Evolutionary conservation across 2,329 filamentous ascomycete species (phyloP).

Genomic region (Microdochium trichocladiopsis): DNA sequence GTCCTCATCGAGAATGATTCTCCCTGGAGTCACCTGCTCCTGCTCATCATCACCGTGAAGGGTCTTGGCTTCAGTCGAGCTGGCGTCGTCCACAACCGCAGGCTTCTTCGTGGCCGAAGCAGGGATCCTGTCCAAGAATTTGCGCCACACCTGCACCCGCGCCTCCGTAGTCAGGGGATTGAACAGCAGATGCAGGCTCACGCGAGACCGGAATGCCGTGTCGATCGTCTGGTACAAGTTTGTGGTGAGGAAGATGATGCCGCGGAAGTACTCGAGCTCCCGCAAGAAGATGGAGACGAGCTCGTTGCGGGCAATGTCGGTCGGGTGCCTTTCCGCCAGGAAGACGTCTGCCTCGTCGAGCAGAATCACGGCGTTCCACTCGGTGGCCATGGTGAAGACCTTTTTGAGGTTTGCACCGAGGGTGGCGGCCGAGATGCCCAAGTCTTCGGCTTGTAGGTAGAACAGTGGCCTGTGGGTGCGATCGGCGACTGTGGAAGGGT

Average conservation of each 20-base stretch:
- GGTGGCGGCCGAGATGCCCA: conserved; percentile 33
- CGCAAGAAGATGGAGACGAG: conserved; percentile 84
- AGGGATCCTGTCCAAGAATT: conserved; percentile 32
- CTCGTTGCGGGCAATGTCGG: conserved; percentile 79
- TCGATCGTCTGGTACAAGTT: conserved; percentile 48
- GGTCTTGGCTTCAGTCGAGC: too few species aligned
- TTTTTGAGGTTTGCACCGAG: conserved; percentile 73
- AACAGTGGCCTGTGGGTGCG: conserved; percentile 6
- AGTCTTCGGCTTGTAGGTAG: conserved; percentile 21
- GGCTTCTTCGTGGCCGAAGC: not conserved
- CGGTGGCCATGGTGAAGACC: conserved; percentile 78
- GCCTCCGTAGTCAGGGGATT: conserved; percentile 27
- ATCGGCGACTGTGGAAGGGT: conserved; percentile 24
- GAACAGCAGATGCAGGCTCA: conserved; percentile 40
- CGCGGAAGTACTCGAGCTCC: conserved; percentile 85
- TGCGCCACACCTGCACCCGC: conserved; percentile 33
- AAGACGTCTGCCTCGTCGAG: conserved; percentile 84
- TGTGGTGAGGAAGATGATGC: conserved; percentile 83
- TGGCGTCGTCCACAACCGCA: not conserved
- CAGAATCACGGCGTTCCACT: conserved; percentile 78
- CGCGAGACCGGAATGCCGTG: conserved; percentile 35
- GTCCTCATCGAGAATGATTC: conserved; percentile 16
- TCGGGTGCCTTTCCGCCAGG: conserved; percentile 73
- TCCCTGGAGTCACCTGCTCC: conserved; percentile 1
- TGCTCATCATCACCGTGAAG: too few species aligned